phyloP scores from a whole-genome alignment of 768 basidiomycete genomes.

The Rhizopogon vulgaris region DNA sequence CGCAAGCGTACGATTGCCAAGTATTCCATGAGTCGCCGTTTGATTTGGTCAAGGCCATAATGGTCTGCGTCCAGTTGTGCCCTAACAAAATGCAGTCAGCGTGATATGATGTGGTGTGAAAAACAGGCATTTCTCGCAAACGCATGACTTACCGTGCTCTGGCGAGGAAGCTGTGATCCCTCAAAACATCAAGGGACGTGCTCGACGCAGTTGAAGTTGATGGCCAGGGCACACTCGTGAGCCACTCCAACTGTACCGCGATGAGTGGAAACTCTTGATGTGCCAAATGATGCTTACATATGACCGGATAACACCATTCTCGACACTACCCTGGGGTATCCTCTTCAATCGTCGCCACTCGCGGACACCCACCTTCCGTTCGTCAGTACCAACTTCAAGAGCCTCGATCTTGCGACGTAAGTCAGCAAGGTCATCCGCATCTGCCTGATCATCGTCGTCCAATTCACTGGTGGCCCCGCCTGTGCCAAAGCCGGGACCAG shows the following conservation, averaged over 20 bases:
- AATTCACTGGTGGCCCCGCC: constrained; percentile 39
- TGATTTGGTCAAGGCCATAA: constrained; percentile 89
- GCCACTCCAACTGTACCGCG: constrained; percentile 72
- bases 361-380: constrained; percentile 72
- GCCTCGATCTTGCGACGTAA: constrained; percentile 69
- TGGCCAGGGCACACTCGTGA: constrained; percentile 82
- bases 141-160: constrained; percentile 45
- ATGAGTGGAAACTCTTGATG: neutral
- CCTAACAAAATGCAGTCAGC: constrained; percentile 8
- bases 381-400: constrained; percentile 68
- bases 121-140: neutral
- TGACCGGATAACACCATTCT: constrained; percentile 81
- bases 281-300: constrained; percentile 46
- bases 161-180: constrained; percentile 54
- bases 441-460: constrained; percentile 75
- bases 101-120: neutral
- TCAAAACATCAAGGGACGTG: constrained; percentile 31
- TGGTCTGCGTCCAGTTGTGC: constrained; percentile 85
- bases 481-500: constrained; percentile 19
- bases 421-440: constrained; percentile 74
- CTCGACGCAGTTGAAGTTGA: constrained; percentile 24
- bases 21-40: constrained; percentile 87
- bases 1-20: constrained; percentile 75
- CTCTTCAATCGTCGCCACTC: constrained; percentile 83
- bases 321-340: constrained; percentile 86